Base-by-base conservation (phyloP, 2,329 filamentous ascomycete genomes). In the Cadophora malorum region DNA sequence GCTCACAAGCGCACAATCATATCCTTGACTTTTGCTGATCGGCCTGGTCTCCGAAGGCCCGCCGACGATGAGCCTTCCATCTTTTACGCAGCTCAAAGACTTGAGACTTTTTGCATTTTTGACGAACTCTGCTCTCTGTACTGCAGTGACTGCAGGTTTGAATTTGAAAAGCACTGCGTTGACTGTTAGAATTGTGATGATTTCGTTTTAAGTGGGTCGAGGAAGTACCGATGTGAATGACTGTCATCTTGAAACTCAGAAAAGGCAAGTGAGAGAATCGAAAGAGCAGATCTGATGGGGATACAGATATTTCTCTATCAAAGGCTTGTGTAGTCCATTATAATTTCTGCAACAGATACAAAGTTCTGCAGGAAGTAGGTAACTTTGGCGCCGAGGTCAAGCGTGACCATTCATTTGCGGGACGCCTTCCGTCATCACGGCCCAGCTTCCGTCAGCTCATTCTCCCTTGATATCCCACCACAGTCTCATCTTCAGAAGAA, bases 111-210 rank as follows among this genome's bases (percentile, higher is more conserved):
- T 74, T 3, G 69, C 55, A 23, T 67, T 63, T 16, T 50, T 50
- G 61, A 73, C 28, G 35, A 74, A 72, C 4, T 21, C 55, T 10
- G 65, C 38, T 67, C 71, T 73, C 47, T 73, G 69, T 3, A 23
- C 31, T 6, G 23, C 56, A 19, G 72, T 65, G 7, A 67, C 52
- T 21, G 66, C 50, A 21, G 69, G 25, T 23, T 59, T 64, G 50
- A 74, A 73, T 63, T 70, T 72, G 63, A 74, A 73, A 8, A 74
- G 65, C 8, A 74, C 72, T 74, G 47, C 60, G 4, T 31, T 8
- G 16, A 31, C 12, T 28, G 14, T 59, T 35, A 41, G 56, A n/a
- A 49, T 6, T 31, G 23, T 6, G n/a, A 47, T 25, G 33, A 28
- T 16, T 45, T 21, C 4, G 45, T 21, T 45, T 19, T 12, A 38